Evolutionary conservation across 208 protist genomes (phyloP), one percentile per base, ranked within the genome.

Genomic region (Blastocrithidia nonstop): DNA sequence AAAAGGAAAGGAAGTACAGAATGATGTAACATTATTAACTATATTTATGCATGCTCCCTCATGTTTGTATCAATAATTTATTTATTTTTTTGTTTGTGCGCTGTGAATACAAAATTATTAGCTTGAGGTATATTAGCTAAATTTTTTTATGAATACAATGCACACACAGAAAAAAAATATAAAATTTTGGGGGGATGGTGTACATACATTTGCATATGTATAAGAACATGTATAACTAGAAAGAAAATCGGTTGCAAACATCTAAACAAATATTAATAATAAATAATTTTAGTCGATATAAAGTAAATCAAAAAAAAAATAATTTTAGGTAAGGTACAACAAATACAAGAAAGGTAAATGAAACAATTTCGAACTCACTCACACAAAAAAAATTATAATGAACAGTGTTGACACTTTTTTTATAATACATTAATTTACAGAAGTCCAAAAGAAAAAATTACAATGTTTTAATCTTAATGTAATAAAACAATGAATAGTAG

Each of bases 291-390:
- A n/a, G n/a, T n/a, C n/a, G n/a, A n/a, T n/a, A n/a, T n/a, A n/a
- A n/a, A n/a, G n/a, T n/a, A n/a, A n/a, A 7, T 52, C 21, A 16
- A 8, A 23, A 22, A 50, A 21, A 24, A 43, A 59, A 22, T 44
- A 23, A 19, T 61, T 21, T 7, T 11, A 33, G 26, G 53, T 26
- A 20, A 43, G 11, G 9, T n/a, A 46, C 21, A 32, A 13, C 24
- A 41, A 46, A 50, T 49, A 44, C 31, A 28, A 32, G 37, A 43
- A 41, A 32, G 31, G 40, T 27, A 42, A 41, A 52, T 40, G 55
- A 51, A 31, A 29, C 50, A 27, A 25, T 8, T 49, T 32, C 27
- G 13, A 40, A 37, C 17, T 45, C 17, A 26, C 42, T 25, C 21
- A 38, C 6, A 49, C 13, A 52, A 15, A 43, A 13, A 57, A 43